Evolutionary conservation across 495 filamentous ascomycete genomes (phyloP), one percentile per base, ranked within the genome.

Genomic region (Penicillium coprophilum): DNA sequence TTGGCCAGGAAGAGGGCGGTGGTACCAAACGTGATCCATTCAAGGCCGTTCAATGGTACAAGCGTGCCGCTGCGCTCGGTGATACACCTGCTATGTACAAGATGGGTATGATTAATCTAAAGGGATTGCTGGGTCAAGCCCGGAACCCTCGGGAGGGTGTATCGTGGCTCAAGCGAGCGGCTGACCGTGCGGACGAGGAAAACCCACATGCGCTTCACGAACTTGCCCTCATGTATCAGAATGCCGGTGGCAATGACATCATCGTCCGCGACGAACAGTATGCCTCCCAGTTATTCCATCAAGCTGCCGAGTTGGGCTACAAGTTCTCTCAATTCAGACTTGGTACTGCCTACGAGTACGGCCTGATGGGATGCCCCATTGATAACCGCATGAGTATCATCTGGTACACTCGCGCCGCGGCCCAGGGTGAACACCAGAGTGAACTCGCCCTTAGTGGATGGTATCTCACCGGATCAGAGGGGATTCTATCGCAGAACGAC

Each of bases 21-120:
- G 94, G 94, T 17, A 96, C 94, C 11, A 84, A 87, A 47, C 89
- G 90, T 57, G 94, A 98, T 68, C 89, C 90, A 4, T 71, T 90
- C 61, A 97, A 96, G 75, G 91, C 94, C 9, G 90, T 97, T 28
- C 92, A 97, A 65, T 98, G 94, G 94, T 98, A 97, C 69, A 92
- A 91, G 68, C 90, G 92, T 19, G 91, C 93, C 12, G 92, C 94
- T 1, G 83, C 88, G 7, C 78, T 97, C 6, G 94, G 94, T 12
- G 92, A 97, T 63, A 87, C 89, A 0, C 87, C 92, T 0, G 94
- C 93, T 23, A 95, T 96, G 92, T 98, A 96, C 75, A 98, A 98
- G 71, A 87, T 97, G 72, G 94, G 94, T 50, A 93, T 96, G 85
- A 96, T 98, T 64, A 77, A 89, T 59, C 80, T 96, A 27, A 97